Percentiles rank a stretch among this genome's conserved stretches.
These are phyloP conservation scores for Leucosporidium creatinivorum DNA, from an alignment of 768 basidiomycete genomes.

Conservation along the genomic window DNA sequence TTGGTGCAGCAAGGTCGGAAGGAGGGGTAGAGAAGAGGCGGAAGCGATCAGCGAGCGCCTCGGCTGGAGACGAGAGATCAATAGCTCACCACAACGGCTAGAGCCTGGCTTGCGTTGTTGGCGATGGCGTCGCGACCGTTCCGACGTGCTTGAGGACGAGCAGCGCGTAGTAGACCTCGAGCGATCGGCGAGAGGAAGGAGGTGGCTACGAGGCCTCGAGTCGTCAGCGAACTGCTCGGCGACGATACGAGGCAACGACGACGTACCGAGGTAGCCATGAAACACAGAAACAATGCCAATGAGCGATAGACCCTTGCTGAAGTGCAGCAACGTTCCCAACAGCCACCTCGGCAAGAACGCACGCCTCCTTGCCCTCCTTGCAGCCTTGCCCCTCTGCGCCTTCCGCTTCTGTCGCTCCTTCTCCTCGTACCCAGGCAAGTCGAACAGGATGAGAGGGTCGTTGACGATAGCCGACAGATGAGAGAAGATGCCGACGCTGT, in stretches of 20 bases:
- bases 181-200: constrained; percentile 16
- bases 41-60: too few relatives aligned
- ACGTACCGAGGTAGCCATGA: constrained; percentile 11
- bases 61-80: too few relatives aligned
- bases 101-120: constrained; percentile 1
- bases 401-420: background rate
- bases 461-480: too few relatives aligned
- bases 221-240: background rate
- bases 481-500: background rate
- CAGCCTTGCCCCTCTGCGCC: background rate
- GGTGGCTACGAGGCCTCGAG: background rate
- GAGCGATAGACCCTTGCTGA: constrained; percentile 10
- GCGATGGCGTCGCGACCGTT: background rate
- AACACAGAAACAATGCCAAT: constrained; percentile 11
- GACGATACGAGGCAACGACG: background rate
- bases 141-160: constrained; percentile 9
- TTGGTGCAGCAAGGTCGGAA: background rate
- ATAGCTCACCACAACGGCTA: constrained; percentile 10
- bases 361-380: too few relatives aligned
- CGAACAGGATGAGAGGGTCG: too few relatives aligned
- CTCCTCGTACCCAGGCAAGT: too few relatives aligned
- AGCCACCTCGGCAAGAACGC: background rate
- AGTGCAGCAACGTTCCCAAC: constrained; percentile 2
- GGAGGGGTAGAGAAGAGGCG: background rate
- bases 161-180: constrained; percentile 15